A percentile compares a stretch with the other conserved stretches of the same genome.
These are phyloP conservation scores for Penicillium sp. DNA, from an alignment of 2,329 filamentous ascomycete species.

Conservation along the genomic window DNA sequence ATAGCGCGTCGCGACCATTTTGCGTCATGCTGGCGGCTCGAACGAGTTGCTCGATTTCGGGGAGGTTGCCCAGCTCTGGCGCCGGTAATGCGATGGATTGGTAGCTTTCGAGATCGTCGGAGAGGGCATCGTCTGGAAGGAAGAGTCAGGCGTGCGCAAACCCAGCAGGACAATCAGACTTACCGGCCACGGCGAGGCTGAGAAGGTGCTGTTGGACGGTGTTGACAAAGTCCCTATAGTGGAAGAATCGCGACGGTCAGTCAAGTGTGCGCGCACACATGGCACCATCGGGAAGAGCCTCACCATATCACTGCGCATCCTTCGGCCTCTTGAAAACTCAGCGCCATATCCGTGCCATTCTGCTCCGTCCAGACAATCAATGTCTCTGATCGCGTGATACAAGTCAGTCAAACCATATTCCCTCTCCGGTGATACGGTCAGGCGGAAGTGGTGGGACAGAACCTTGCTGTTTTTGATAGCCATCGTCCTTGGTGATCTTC, in stretches of 20 bases:
- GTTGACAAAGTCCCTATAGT: conserved; percentile 78
- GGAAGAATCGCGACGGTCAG: conserved; percentile 19
- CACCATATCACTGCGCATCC: conserved; percentile 91
- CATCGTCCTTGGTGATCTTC: conserved; percentile 85
- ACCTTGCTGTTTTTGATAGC: conserved; percentile 98
- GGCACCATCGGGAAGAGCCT: conserved; percentile 2
- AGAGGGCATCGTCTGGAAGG: conserved; percentile 70
- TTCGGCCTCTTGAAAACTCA: conserved; percentile 96
- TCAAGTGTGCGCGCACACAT: conserved; percentile 6
- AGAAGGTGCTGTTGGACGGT: conserved; percentile 73
- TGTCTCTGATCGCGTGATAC: conserved; percentile 60
- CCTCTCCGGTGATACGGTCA: conserved; percentile 11
- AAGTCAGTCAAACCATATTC: conserved; percentile 18
- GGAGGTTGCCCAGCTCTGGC: conserved; percentile 74
- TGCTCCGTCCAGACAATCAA: conserved; percentile 97
- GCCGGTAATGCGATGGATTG: conserved; percentile 68
- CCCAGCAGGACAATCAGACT: conserved; percentile 25
- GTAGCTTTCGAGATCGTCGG: conserved; percentile 76
- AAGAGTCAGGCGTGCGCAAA: conserved; percentile 4
- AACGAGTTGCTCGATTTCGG: conserved; percentile 80
- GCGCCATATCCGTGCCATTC: conserved; percentile 88
- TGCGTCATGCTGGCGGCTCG: conserved; percentile 69
- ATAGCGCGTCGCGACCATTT: conserved; percentile 74
- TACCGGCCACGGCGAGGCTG: conserved; percentile 58
- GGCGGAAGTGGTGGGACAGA: conserved; percentile 24